A percentile compares a stretch with the other conserved stretches of the same genome.
These are phyloP conservation scores for Crithidia sp. DNA, from an alignment of 208 protist genomes.

Conservation along the genomic window DNA sequence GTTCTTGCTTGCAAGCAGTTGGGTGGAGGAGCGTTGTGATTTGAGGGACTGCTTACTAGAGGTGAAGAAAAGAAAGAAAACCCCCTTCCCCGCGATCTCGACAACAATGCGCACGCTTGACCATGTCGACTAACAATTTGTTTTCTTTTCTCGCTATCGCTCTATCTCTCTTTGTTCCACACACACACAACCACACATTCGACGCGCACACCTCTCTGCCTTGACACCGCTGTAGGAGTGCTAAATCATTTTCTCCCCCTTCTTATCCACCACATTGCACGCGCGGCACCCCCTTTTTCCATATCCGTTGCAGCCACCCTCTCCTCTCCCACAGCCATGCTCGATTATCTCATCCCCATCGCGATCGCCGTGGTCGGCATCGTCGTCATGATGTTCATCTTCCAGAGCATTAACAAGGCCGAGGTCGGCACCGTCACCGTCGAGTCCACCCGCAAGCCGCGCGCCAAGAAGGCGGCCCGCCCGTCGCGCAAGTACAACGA, in stretches of 20 bases:
- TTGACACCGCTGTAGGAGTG: constrained; percentile 5
- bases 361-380: constrained; percentile 60
- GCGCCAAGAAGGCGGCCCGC: constrained; percentile 38
- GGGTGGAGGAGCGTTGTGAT: too few species aligned
- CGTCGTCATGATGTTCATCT: constrained; percentile 74
- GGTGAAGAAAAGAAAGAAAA: not conserved
- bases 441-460: constrained; percentile 31
- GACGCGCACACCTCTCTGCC: not conserved
- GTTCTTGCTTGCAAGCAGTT: too few species aligned
- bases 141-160: not conserved
- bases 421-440: constrained; percentile 28
- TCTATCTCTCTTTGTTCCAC: not conserved
- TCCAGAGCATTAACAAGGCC: constrained; percentile 54
- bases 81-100: not conserved
- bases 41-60: too few species aligned
- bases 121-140: not conserved
- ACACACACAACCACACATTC: not conserved
- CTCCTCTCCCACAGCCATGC: constrained; percentile 25
- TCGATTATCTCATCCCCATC: constrained; percentile 79
- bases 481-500: constrained; percentile 48
- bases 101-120: too few species aligned
- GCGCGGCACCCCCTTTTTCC: not conserved
- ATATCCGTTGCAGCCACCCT: not conserved
- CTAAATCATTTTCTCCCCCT: constrained; percentile 10
- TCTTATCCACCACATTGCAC: not conserved